Evolutionary conservation across 225 moss, liverwort and hornwort genomes (phyloP).

Genomic region (Lunularia cruciata): DNA sequence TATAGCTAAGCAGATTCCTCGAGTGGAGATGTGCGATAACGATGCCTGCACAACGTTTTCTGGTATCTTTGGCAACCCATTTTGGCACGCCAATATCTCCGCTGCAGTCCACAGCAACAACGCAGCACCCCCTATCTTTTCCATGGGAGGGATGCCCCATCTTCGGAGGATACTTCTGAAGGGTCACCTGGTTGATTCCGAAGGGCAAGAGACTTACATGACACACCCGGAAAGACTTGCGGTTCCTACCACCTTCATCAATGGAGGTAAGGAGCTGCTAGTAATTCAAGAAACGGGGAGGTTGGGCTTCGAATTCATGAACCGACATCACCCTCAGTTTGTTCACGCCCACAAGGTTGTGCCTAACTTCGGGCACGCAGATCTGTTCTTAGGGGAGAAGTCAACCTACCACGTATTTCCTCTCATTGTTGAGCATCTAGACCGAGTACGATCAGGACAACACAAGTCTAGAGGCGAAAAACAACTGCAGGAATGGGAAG

Average conservation of each 20-base stretch:
- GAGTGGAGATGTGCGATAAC: constrained; percentile 10
- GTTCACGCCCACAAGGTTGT: constrained; percentile 10
- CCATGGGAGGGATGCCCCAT: constrained; percentile 28
- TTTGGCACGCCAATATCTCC: constrained; percentile 20
- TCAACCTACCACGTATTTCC: constrained; percentile 23
- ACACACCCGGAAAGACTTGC: constrained; percentile 18
- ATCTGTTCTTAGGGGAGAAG: constrained; percentile 23
- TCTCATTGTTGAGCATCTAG: constrained; percentile 21
- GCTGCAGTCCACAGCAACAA: neutral
- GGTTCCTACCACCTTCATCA: constrained; percentile 25
- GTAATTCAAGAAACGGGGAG: constrained; percentile 12
- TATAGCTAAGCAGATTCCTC: constrained; percentile 27
- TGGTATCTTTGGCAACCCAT: constrained; percentile 26
- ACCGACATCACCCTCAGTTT: constrained; percentile 27
- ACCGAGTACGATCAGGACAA: constrained; percentile 4
- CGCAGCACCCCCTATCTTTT: constrained; percentile 5
- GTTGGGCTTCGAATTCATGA: constrained; percentile 23
- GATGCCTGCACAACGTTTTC: constrained; percentile 14
- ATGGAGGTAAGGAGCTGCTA: constrained; percentile 22
- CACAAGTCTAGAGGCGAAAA: neutral
- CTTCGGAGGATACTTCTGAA: constrained; percentile 20
- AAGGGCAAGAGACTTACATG: constrained; percentile 23
- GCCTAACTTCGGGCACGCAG: constrained; percentile 26
- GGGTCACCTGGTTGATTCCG: constrained; percentile 21
- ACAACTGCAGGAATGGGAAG: constrained; percentile 4